phyloP scores from a whole-genome alignment of 2,329 filamentous ascomycete genomes.

The Pseudocercospora eumusae region DNA sequence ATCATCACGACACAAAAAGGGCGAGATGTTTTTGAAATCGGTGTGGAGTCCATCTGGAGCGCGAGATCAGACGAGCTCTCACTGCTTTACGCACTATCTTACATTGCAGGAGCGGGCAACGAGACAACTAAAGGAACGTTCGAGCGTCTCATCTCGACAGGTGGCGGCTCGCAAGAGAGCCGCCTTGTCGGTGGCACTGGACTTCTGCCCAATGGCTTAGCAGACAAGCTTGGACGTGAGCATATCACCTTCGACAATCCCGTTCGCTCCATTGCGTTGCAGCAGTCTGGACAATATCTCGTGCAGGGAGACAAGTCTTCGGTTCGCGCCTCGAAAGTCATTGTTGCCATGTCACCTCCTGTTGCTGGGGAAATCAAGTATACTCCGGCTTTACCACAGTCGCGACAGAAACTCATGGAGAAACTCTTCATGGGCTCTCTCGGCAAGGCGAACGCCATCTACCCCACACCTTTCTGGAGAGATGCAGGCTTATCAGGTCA shows the following conservation, averaged over 20 bases:
- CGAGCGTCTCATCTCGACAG: slow-evolving; percentile 18
- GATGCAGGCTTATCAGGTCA: slow-evolving; percentile 29
- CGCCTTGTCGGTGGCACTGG: slow-evolving; percentile 21
- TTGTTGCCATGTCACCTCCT: slow-evolving; percentile 25
- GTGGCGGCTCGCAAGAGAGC: slow-evolving; percentile 17
- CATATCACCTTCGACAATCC: slow-evolving; percentile 11
- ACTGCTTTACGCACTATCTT: slow-evolving; percentile 22
- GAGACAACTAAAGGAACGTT: slow-evolving; percentile 19
- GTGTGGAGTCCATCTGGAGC: slow-evolving; percentile 16
- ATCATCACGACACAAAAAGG: neutral
- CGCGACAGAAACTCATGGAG: slow-evolving; percentile 20
- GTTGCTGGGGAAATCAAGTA: slow-evolving; percentile 17
- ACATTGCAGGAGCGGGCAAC: slow-evolving; percentile 27
- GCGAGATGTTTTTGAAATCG: slow-evolving; percentile 5
- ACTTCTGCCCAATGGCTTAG: slow-evolving; percentile 19
- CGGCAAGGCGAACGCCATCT: slow-evolving; percentile 25
- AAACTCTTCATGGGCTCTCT: slow-evolving; percentile 21
- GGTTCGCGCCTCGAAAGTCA: slow-evolving; percentile 20
- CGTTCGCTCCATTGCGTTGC: slow-evolving; percentile 12
- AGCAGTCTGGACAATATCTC: slow-evolving; percentile 2
- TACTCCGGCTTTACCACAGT: slow-evolving; percentile 16
- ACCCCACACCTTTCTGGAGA: slow-evolving; percentile 30
- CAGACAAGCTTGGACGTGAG: slow-evolving; percentile 15
- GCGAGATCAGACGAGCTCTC: slow-evolving; percentile 20
- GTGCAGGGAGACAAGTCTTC: slow-evolving; percentile 3